Percentiles rank a stretch among this genome's conserved stretches.
These are phyloP conservation scores for Gnomoniopsis smithogilvyi DNA, from an alignment of 2,329 filamentous ascomycete genomes.

Conservation along the genomic window DNA sequence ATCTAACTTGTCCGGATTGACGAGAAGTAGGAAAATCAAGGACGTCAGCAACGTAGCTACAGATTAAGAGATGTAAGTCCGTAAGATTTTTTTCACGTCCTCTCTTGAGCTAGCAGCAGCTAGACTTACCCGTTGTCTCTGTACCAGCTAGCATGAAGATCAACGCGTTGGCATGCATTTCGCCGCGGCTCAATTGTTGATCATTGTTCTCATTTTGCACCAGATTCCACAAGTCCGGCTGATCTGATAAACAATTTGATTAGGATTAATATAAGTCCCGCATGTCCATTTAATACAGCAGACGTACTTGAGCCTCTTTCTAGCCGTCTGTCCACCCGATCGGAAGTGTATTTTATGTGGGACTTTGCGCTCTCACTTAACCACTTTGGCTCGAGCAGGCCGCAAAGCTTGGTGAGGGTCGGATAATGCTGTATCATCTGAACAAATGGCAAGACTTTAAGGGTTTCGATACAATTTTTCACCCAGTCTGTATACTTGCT, in stretches of 20 bases:
- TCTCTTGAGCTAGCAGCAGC: background rate
- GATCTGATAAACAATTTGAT: background rate
- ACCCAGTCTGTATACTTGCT: constrained; percentile 28
- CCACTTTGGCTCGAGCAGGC: background rate
- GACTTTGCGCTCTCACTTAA: background rate
- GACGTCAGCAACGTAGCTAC: constrained; percentile 6
- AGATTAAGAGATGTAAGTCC: background rate
- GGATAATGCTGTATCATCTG: constrained; percentile 10
- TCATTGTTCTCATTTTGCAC: background rate
- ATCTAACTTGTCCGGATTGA: background rate
- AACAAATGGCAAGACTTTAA: constrained; percentile 12
- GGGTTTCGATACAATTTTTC: constrained; percentile 22
- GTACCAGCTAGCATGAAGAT: constrained; percentile 10
- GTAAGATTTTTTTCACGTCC: background rate
- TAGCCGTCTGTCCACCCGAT: constrained; percentile 7
- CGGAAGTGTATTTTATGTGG: background rate
- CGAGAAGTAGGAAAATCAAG: constrained; percentile 3
- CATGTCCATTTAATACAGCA: background rate
- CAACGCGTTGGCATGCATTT: constrained; percentile 3
- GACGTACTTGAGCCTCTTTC: constrained; percentile 1
- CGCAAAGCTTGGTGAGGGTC: background rate
- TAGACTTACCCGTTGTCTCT: constrained; percentile 11
- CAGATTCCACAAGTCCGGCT: constrained; percentile 5
- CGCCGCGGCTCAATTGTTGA: background rate
- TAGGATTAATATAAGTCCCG: background rate